phyloP scores from a whole-genome alignment of 768 basidiomycete genomes.

The Termitomyces sp. region DNA sequence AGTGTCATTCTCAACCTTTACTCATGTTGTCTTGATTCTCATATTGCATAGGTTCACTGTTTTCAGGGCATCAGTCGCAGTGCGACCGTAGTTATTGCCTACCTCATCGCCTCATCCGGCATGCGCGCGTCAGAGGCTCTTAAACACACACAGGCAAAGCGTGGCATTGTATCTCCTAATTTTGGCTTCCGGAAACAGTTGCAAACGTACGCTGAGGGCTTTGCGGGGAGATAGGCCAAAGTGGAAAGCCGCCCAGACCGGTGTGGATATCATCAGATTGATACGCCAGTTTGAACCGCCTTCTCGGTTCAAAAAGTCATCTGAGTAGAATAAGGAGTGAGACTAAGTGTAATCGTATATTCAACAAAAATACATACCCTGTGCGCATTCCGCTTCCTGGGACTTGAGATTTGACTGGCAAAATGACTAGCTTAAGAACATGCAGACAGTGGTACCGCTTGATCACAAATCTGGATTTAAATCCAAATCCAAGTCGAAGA shows the following conservation, averaged over 20 bases:
- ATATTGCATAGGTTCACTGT: conserved; percentile 64
- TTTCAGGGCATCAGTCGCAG: conserved; percentile 73
- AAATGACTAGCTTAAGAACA: background rate
- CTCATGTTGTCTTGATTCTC: background rate
- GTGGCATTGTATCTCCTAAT: conserved; percentile 63
- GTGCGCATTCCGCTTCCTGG: background rate
- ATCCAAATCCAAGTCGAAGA: conserved; percentile 81
- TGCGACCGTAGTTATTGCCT: conserved; percentile 73
- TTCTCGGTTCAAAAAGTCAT: background rate
- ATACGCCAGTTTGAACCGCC: conserved; percentile 25
- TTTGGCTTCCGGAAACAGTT: conserved; percentile 64
- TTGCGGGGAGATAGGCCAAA: conserved; percentile 15
- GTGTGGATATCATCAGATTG: conserved; percentile 23
- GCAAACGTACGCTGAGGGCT: conserved; percentile 28
- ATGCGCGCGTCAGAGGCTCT: conserved; percentile 56
- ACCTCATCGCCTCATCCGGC: conserved; percentile 50
- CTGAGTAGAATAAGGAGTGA: background rate
- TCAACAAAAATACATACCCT: background rate
- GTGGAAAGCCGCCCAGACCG: conserved; percentile 10
- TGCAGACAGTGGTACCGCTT: background rate
- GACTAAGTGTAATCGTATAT: background rate
- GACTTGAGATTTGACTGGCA: background rate
- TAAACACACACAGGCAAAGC: conserved; percentile 48
- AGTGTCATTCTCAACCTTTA: conserved; percentile 6
- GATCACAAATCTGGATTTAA: conserved; percentile 73